A percentile compares a stretch with the other conserved stretches of the same genome.
Conservation (phyloP, 2,329 filamentous ascomycete species). For the Alternaria solani region DNA sequence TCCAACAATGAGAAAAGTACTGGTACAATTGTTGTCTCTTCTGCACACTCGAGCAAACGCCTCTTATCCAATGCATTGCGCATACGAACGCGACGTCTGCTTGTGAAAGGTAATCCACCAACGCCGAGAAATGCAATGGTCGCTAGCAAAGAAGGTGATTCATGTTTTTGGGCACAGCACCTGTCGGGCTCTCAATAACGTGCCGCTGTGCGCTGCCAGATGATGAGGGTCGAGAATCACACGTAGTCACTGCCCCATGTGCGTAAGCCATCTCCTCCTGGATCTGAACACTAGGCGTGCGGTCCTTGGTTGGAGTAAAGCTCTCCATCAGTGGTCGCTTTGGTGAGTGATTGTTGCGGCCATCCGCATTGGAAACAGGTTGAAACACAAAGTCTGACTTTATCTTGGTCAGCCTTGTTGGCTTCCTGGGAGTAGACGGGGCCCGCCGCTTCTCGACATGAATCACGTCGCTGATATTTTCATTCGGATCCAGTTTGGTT, state of each 20-base stretch:
- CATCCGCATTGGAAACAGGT: constrained; percentile 38
- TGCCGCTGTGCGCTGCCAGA: constrained; percentile 33
- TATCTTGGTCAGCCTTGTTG: constrained; percentile 32
- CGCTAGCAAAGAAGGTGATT: constrained; percentile 29
- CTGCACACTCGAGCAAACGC: constrained; percentile 24
- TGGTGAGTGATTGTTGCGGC: constrained; percentile 45
- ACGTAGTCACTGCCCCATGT: constrained; percentile 18
- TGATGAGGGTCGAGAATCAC: constrained; percentile 38
- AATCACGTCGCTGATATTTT: constrained; percentile 23
- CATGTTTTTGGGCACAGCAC: constrained; percentile 34
- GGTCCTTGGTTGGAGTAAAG: constrained; percentile 41
- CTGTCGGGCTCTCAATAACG: constrained; percentile 33
- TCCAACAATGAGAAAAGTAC: constrained; percentile 22
- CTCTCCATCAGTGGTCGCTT: constrained; percentile 39
- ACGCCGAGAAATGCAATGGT: constrained; percentile 36
- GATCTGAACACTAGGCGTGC: constrained; percentile 40
- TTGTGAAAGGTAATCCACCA: constrained; percentile 15
- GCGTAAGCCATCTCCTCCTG: constrained; percentile 29
- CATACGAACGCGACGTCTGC: constrained; percentile 5
- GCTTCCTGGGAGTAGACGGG: constrained; percentile 32
- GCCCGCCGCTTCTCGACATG: constrained; percentile 18
- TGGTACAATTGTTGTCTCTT: constrained; percentile 20
- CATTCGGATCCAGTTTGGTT: constrained; percentile 20
- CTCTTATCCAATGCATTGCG: constrained; percentile 27
- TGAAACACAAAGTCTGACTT: constrained; percentile 35